Evolutionary conservation across 75 land plant genomes (phyloP).

Genomic region (Picea sitchensis): DNA sequence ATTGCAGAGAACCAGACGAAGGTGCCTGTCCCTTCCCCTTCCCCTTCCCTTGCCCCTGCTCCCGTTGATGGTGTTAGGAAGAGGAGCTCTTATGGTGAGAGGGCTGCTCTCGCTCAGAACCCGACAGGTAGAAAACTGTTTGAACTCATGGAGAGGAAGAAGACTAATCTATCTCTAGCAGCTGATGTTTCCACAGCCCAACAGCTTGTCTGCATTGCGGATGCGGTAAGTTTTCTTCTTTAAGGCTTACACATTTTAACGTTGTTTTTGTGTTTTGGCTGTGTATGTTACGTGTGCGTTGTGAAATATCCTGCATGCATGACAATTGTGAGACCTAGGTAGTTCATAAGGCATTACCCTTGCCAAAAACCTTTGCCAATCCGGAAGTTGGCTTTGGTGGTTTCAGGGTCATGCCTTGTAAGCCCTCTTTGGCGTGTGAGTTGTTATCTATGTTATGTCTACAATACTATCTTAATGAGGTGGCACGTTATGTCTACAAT

Average conservation of each 20-base stretch:
- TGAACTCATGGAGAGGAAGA: constrained; percentile 84
- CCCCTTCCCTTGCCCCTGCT: no score
- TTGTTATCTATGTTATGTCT: no score
- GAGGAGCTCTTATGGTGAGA: constrained; percentile 50
- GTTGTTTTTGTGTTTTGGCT: neutral
- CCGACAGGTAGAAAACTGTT: constrained; percentile 71
- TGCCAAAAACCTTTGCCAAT: neutral
- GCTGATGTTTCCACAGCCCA: constrained; percentile 88
- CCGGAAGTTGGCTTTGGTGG: neutral
- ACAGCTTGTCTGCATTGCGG: constrained; percentile 75
- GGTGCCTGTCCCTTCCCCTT: constrained; percentile 25
- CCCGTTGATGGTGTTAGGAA: constrained; percentile 13
- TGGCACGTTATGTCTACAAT: no score
- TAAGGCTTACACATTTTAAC: neutral
- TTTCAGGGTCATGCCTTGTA: no score
- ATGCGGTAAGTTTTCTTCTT: constrained; percentile 38
- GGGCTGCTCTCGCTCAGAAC: constrained; percentile 71
- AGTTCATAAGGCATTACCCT: no score
- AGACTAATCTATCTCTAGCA: constrained; percentile 85
- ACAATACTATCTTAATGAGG: no score
- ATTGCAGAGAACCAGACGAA: constrained; percentile 69
- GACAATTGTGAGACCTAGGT: no score
- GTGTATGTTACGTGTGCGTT: neutral
- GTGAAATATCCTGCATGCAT: no score
- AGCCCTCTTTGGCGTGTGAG: no score